Evolutionary conservation across 352 stramenopile species (phyloP), one percentile per base, ranked within the genome.

Genomic region (Pythium oligandrum): DNA sequence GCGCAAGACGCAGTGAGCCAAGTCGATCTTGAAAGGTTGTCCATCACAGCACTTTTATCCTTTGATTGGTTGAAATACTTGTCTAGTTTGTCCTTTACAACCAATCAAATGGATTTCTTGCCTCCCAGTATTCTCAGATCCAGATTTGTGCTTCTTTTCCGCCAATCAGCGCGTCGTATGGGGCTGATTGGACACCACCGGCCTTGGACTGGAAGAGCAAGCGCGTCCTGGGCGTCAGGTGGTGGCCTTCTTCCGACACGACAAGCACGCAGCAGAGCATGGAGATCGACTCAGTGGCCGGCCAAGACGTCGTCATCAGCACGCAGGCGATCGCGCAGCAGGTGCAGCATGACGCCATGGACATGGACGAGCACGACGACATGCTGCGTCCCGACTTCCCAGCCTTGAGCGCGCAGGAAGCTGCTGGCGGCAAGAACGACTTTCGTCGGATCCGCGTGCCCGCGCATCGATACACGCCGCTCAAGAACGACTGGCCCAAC

Each of bases 401-500:
- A 12, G 81, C 83, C 26, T 69, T 94, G 48, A 89, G 70, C 42
- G 81, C 79, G 17, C 84, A 94, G 73, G 70, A 91, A 52, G 49
- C 68, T 54, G 68, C 70, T 4, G 82, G 83, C 47, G 92, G 90
- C 56, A 97, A 96, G 66, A 90, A 96, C 53, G 96, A 99, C 68
- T 98, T 98, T 65, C 90, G 97, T 54, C 88, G 95, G 44, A 86
- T 99, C 37, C 88, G 96, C 59, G 97, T 98, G 70, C 97, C 97
- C 4, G 80, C 94, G 10, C 93, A 99, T 72, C 88, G 97, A 48
- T 98, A 99, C 71, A 99, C 97, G 43, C 97, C 97, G 51, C 82
- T 99, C n/a, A 94, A 98, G 57, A 97, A 98, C 60, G 88, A 98
- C 68, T 99, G 97, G 97, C 92, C 98, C 52, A 96, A 98, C 69